A percentile compares a stretch with the other conserved stretches of the same genome.
These are phyloP conservation scores for Xylaria sp. DNA, from an alignment of 2,329 filamentous ascomycete genomes.

Conservation along the genomic window DNA sequence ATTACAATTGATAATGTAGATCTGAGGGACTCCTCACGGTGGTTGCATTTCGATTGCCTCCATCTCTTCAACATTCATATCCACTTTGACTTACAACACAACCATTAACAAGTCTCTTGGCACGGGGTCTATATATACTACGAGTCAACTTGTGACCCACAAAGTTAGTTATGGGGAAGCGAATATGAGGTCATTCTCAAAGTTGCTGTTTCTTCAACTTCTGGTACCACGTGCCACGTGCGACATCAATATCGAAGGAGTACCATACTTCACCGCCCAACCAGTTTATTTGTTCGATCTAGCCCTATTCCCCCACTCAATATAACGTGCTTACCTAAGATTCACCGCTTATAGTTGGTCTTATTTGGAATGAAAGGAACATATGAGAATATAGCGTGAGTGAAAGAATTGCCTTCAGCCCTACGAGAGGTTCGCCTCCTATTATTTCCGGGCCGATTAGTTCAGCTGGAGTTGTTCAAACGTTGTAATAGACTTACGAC, in stretches of 20 bases:
- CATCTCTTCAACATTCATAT: too few species aligned
- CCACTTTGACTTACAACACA: neutral
- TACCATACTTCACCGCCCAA: neutral
- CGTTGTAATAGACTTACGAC: neutral
- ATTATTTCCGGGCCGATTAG: neutral
- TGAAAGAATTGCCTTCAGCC: neutral
- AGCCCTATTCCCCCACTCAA: neutral
- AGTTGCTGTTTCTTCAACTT: conserved; percentile 4
- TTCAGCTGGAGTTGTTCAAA: neutral
- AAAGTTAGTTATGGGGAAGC: neutral
- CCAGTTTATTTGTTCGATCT: neutral
- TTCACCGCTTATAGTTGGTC: too few species aligned
- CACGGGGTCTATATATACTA: neutral
- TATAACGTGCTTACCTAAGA: neutral
- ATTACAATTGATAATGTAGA: too few species aligned
- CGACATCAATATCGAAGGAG: neutral
- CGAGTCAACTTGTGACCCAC: neutral
- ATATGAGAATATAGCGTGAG: neutral
- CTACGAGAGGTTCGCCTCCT: neutral
- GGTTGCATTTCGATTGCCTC: too few species aligned
- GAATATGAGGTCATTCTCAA: neutral
- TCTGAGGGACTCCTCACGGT: too few species aligned
- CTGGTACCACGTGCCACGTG: neutral
- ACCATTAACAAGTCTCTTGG: neutral
- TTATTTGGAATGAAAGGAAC: neutral